phyloP scores from a whole-genome alignment of 345 rosid species.

The Carallia pectinifolia region DNA sequence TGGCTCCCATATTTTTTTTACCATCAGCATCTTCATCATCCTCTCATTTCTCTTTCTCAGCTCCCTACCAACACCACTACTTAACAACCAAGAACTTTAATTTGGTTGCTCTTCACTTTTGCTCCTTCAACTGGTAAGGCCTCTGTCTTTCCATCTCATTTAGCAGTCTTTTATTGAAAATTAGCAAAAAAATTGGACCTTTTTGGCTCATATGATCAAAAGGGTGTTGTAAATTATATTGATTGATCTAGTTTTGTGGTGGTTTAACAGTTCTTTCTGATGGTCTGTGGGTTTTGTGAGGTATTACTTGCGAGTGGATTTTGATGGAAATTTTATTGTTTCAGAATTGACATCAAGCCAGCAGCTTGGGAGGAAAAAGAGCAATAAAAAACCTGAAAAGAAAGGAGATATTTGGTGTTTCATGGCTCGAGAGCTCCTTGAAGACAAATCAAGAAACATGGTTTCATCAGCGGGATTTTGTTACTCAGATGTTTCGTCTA shows the following conservation, averaged over 20 bases:
- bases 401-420: conserved; percentile 5
- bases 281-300: conserved; percentile 13
- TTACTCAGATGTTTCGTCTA: conserved; percentile 54
- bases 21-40: conserved; percentile 25
- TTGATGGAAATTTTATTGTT: conserved; percentile 26
- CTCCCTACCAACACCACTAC: conserved; percentile 1
- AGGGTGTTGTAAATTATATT: conserved; percentile 1
- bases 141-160: conserved; percentile 26
- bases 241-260: conserved; percentile 19
- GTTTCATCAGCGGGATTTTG: conserved; percentile 49
- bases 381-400: conserved; percentile 11
- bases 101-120: conserved; percentile 3
- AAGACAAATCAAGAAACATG: conserved; percentile 41
- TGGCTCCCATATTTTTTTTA: conserved; percentile 13
- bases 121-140: conserved; percentile 32
- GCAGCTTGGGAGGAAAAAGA: conserved; percentile 15
- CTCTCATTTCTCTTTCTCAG: conserved; percentile 14
- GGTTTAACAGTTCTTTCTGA: conserved; percentile 13
- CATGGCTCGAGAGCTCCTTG: conserved; percentile 61
- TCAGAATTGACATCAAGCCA: conserved; percentile 32
- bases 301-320: conserved; percentile 29
- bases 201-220: conserved; percentile 16
- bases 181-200: conserved; percentile 23
- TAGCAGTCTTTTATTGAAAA: conserved; percentile 8
- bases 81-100: background rate